Evolutionary conservation across 2,329 filamentous ascomycete genomes (phyloP), one percentile per base, ranked within the genome.

Genomic region (Talaromyces verruculosus): DNA sequence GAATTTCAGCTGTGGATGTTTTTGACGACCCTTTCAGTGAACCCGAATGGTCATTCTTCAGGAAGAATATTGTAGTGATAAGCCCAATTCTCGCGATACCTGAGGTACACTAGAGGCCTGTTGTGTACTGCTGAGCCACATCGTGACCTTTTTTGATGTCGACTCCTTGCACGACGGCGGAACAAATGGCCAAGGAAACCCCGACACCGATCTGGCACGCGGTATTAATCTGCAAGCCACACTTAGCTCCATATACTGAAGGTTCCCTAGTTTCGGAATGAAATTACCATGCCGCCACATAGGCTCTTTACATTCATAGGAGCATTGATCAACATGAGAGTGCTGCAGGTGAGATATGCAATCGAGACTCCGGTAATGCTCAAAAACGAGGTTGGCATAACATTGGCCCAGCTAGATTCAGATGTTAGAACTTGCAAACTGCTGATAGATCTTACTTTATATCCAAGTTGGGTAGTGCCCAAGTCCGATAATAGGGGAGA

Each of bases 321-420:
- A 51, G 22, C 47, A 30, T 28, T 79, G 0, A 74, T 74, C 17
- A 81, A 61, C 4, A 81, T 74, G 3, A 78, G 74, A 1, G 79
- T 79, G n/a, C 77, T 81, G 5, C 79, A 79, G 1, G 78, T 79
- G 30, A 79, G 77, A 63, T 80, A 81, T 4, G 79, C 77, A 17
- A 80, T 75, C 0, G 77, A 79, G 5, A 80, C 75, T 2, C 77
- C 78, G 0, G 75, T 72, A 5, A 81, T 78, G 49, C 79, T 77
- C 55, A 81, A 74, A 1, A 81, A 69, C 0, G 75, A 77, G 13
- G 78, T 77, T 1, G 75, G 77, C 41, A 81, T 75, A 25, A 78
- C 73, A 67, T 80, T 78, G 47, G 73, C 72, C 78, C 77, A 81
- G 70, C 75, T 77, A 60, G 1, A 25, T 30, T 28, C 10, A 4